These are phyloP conservation scores for Kalanchoe fedtschenkoi DNA, from an alignment of 164 flowering plant genomes.

Conservation along the genomic window DNA sequence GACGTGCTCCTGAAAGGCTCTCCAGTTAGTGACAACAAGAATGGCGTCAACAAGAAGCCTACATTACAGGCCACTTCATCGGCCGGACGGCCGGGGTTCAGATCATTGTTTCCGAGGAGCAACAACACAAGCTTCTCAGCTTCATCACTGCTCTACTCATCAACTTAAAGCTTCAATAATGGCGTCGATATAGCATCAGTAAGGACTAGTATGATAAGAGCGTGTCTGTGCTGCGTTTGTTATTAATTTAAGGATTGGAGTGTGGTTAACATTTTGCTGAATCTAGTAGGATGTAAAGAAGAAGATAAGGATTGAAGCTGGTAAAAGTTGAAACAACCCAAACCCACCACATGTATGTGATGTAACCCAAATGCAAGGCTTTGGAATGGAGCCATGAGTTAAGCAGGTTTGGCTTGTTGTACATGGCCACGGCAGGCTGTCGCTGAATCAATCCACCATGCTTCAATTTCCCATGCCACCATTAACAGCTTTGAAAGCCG, in stretches of 20 bases:
- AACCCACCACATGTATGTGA: neutral
- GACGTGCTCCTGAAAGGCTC: constrained; percentile 18
- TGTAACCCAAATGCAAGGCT: neutral
- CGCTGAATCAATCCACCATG: too few species aligned
- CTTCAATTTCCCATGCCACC: neutral
- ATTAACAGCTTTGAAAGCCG: neutral
- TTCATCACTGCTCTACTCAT: constrained; percentile 51
- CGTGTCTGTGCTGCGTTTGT: neutral
- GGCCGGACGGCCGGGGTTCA: constrained; percentile 2
- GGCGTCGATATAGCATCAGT: too few species aligned
- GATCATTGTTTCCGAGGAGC: constrained; percentile 23
- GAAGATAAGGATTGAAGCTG: neutral
- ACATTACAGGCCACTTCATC: constrained; percentile 3
- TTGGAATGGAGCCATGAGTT: constrained; percentile 1
- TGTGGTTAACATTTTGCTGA: neutral
- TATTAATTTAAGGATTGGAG: neutral
- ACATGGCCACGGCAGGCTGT: too few species aligned
- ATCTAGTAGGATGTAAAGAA: neutral
- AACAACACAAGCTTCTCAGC: constrained; percentile 66
- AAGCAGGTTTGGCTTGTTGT: neutral
- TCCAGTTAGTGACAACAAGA: neutral
- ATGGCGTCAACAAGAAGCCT: too few species aligned
- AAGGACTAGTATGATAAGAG: neutral
- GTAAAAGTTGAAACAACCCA: neutral
- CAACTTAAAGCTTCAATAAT: constrained; percentile 22